Percentiles rank a stretch among this genome's conserved stretches.
These are phyloP conservation scores for Corylus heterophylla DNA, from an alignment of 306 rosid genomes.

Conservation along the genomic window DNA sequence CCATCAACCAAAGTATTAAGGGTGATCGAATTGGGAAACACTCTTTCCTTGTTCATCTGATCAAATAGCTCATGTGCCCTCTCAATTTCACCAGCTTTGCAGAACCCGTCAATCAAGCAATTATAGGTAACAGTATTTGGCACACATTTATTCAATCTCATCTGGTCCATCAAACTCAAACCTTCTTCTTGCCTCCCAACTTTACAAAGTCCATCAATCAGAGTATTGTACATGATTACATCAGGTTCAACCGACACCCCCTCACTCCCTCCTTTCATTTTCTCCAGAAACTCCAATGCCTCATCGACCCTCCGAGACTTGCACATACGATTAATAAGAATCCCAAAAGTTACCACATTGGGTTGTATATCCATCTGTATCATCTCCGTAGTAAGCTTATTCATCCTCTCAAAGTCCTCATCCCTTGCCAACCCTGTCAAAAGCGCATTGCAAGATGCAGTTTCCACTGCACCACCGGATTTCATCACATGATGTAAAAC, in stretches of 20 bases:
- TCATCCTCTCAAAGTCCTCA: constrained; percentile 53
- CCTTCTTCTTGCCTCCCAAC: constrained; percentile 78
- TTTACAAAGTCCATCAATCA: constrained; percentile 54
- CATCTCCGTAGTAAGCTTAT: constrained; percentile 61
- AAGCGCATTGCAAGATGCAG: constrained; percentile 69
- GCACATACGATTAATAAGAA: constrained; percentile 61
- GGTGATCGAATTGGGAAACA: constrained; percentile 60
- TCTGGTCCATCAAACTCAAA: constrained; percentile 51
- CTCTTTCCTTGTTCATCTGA: constrained; percentile 58
- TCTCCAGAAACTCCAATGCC: constrained; percentile 59
- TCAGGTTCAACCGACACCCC: constrained; percentile 50
- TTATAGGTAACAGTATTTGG: constrained; percentile 65
- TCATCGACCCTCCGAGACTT: constrained; percentile 70
- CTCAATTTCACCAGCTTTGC: constrained; percentile 61
- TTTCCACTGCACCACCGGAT: constrained; percentile 51
- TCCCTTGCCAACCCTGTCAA: constrained; percentile 59
- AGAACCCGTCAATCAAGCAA: constrained; percentile 75
- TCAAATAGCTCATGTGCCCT: constrained; percentile 51
- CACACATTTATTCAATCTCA: constrained; percentile 45
- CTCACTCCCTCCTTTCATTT: constrained; percentile 41
- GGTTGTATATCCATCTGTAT: constrained; percentile 60
- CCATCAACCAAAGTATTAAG: constrained; percentile 70
- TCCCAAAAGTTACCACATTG: constrained; percentile 60
- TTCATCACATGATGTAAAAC: constrained; percentile 51
- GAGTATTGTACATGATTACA: constrained; percentile 57